phyloP scores from a whole-genome alignment of 768 basidiomycete genomes.

The Gymnopilus dilepis region DNA sequence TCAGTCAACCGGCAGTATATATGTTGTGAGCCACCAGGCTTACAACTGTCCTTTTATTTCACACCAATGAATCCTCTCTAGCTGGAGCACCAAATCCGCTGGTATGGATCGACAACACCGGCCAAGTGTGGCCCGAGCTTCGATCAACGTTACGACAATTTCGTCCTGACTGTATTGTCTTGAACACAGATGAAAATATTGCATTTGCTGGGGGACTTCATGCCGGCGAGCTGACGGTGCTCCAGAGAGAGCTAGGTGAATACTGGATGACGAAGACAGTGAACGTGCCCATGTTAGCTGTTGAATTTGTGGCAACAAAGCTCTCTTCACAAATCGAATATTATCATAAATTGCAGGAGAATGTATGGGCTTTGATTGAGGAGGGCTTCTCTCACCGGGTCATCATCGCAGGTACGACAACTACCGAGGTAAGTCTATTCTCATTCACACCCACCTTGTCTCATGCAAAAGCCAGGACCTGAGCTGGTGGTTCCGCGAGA shows the following conservation, averaged over 20 bases:
- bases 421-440: conserved; percentile 40
- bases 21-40: no score
- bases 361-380: conserved; percentile 55
- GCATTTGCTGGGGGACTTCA: conserved; percentile 56
- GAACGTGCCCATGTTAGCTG: conserved; percentile 49
- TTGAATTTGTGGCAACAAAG: conserved; percentile 52
- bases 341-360: conserved; percentile 54
- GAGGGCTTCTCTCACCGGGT: conserved; percentile 54
- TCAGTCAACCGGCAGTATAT: no score
- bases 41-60: conserved; percentile 57
- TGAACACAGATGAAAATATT: conserved; percentile 52
- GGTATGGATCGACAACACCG: conserved; percentile 55
- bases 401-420: conserved; percentile 48
- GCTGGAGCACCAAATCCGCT: conserved; percentile 46
- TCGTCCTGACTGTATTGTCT: conserved; percentile 46
- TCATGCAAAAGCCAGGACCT: conserved; percentile 41
- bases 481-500: conserved; percentile 59
- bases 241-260: conserved; percentile 43
- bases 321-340: conserved; percentile 47
- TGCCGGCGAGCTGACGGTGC: conserved; percentile 48
- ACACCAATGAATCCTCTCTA: conserved; percentile 45
- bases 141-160: conserved; percentile 39
- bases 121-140: conserved; percentile 51
- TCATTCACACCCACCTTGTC: neutral
- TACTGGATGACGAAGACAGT: conserved; percentile 46